These are phyloP conservation scores for Aotearoamyces nothofagi DNA, from an alignment of 2,329 filamentous ascomycete species.

Conservation along the genomic window DNA sequence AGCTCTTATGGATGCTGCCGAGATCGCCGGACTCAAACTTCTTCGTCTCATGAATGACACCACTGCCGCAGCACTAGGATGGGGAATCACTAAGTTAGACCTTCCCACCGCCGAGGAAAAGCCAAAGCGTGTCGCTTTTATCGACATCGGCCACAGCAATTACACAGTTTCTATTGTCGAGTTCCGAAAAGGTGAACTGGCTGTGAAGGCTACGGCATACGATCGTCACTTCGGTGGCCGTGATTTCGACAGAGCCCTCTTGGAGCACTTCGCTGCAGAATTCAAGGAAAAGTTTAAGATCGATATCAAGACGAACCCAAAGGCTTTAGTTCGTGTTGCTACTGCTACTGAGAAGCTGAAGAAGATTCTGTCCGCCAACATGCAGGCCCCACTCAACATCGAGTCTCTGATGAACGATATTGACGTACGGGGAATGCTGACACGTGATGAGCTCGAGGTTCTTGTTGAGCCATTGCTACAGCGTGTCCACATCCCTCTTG, in stretches of 20 bases:
- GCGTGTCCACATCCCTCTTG: constrained; percentile 58
- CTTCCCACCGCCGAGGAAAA: constrained; percentile 80
- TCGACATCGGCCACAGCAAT: constrained; percentile 94
- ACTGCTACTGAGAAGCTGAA: constrained; percentile 93
- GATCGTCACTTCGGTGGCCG: constrained; percentile 96
- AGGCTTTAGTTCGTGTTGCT: constrained; percentile 75
- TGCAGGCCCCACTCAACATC: constrained; percentile 83
- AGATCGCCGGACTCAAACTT: constrained; percentile 85
- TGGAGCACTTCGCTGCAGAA: constrained; percentile 88
- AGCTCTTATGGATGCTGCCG: constrained; percentile 75
- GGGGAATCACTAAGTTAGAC: constrained; percentile 95
- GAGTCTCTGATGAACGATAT: constrained; percentile 98
- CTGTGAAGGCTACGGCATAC: constrained; percentile 82
- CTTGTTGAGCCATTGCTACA: constrained; percentile 74
- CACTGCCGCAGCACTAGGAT: constrained; percentile 88
- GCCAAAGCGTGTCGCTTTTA: constrained; percentile 75
- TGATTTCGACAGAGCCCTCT: constrained; percentile 88
- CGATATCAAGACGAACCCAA: constrained; percentile 79
- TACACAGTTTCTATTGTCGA: constrained; percentile 91
- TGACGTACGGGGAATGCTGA: constrained; percentile 78
- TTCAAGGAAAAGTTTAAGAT: constrained; percentile 98
- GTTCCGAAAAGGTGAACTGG: constrained; percentile 92
- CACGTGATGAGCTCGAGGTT: constrained; percentile 85
- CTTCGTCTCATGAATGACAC: constrained; percentile 96
- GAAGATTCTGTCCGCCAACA: constrained; percentile 95